Percentiles rank a stretch among this genome's conserved stretches.
Evolutionary conservation across 1,284 basidiomycete species (phyloP).

Genomic region (Cystobasidium sp.): DNA sequence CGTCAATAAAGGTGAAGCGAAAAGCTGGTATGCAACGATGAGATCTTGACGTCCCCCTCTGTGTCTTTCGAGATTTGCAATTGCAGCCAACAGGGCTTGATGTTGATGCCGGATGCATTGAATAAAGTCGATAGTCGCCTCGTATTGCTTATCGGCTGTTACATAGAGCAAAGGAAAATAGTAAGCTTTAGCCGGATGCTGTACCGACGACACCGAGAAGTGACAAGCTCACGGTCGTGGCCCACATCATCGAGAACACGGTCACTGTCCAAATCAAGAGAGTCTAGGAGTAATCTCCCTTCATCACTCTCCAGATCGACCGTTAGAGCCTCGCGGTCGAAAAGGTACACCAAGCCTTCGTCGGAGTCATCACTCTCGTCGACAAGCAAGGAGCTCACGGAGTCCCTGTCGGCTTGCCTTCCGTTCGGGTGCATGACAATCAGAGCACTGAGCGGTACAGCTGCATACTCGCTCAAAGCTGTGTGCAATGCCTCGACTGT

Average conservation of each 20-base stretch:
- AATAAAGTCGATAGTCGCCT: conserved; percentile 47
- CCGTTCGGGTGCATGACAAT: conserved; percentile 45
- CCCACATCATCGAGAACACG: conserved; percentile 13
- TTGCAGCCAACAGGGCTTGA: conserved; percentile 43
- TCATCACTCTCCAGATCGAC: conserved; percentile 38
- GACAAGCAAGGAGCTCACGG: conserved; percentile 18
- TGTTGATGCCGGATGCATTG: conserved; percentile 48
- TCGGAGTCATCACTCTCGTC: conserved; percentile 18
- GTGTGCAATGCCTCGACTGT: conserved; percentile 39
- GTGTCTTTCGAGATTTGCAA: conserved; percentile 50
- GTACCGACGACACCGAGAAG: not conserved
- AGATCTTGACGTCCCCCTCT: conserved; percentile 47
- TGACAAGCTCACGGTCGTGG: conserved; percentile 18
- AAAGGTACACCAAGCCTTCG: conserved; percentile 30
- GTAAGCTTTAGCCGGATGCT: not conserved
- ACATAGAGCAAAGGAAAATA: not conserved
- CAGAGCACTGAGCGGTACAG: conserved; percentile 30
- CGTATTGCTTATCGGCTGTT: not conserved
- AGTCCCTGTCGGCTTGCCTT: conserved; percentile 34
- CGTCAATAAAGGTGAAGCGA: conserved; percentile 42
- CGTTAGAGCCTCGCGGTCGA: conserved; percentile 31
- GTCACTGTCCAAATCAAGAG: conserved; percentile 25
- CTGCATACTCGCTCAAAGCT: conserved; percentile 21
- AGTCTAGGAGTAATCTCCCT: conserved; percentile 6
- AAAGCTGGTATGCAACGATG: conserved; percentile 38